Conservation (phyloP, 2,329 filamentous ascomycete genomes). For the Cladosporium sp. region DNA sequence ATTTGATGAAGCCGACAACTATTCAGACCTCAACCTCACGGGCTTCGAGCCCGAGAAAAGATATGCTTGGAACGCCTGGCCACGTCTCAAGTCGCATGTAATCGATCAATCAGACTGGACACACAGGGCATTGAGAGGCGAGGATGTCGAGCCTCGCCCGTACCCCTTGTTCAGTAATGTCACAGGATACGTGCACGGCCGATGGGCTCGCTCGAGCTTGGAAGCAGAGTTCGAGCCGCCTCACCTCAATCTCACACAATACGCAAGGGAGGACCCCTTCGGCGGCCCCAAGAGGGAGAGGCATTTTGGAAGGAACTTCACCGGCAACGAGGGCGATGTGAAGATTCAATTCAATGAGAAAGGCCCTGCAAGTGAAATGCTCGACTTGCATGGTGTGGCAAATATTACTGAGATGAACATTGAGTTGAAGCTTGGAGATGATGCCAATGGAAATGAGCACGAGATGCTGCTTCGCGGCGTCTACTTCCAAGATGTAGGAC, state of each 20-base stretch:
- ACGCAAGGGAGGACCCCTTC: conserved; percentile 62
- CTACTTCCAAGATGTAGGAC: conserved; percentile 77
- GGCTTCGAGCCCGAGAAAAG: conserved; percentile 69
- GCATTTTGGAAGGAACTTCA: conserved; percentile 73
- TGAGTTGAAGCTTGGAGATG: conserved; percentile 66
- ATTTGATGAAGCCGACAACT: conserved; percentile 1
- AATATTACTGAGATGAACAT: conserved; percentile 63
- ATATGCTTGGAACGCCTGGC: conserved; percentile 71
- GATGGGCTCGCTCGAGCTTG: conserved; percentile 60
- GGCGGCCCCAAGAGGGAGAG: conserved; percentile 42
- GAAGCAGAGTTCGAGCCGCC: conserved; percentile 40
- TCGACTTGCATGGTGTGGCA: conserved; percentile 31
- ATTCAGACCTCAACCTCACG: conserved; percentile 51
- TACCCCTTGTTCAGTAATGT: conserved; percentile 69
- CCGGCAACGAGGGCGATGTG: conserved; percentile 63
- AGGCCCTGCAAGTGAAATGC: conserved; percentile 29
- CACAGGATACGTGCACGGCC: conserved; percentile 69
- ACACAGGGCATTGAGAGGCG: conserved; percentile 27
- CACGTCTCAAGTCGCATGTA: conserved; percentile 59
- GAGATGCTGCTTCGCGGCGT: conserved; percentile 75
- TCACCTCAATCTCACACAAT: conserved; percentile 45
- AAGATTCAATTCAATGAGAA: conserved; percentile 60
- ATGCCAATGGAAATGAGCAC: conserved; percentile 66
- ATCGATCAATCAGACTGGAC: conserved; percentile 46
- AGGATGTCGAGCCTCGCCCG: conserved; percentile 33